phyloP scores from a whole-genome alignment of 2,329 filamentous ascomycete genomes.

The Claviceps fusiformis region DNA sequence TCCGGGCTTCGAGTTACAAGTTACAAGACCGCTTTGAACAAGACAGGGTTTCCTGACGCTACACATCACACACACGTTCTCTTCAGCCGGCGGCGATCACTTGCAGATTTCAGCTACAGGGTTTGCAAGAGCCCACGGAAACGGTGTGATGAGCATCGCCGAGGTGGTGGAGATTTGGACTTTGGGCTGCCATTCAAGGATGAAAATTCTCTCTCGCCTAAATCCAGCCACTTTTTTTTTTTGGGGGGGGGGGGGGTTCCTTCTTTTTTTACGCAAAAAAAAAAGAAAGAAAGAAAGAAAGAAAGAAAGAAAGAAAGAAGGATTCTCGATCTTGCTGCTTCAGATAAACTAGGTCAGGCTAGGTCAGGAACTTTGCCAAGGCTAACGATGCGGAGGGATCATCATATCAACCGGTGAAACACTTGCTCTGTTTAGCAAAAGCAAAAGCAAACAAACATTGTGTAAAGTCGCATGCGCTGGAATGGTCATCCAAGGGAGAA shows the following conservation, averaged over 20 bases:
- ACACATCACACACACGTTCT: neutral
- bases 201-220: neutral
- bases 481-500: neutral
- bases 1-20: neutral
- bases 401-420: neutral
- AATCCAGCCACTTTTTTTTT: neutral
- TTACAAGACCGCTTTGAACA: neutral
- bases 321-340: too few species aligned
- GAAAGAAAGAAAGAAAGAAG: too few species aligned
- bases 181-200: neutral
- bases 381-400: neutral
- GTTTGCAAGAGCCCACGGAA: neutral
- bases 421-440: neutral
- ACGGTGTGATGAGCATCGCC: neutral
- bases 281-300: too few species aligned
- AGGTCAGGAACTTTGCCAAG: too few species aligned
- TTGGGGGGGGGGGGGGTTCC: neutral
- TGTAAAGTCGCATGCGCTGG: too few species aligned
- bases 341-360: too few species aligned
- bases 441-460: too few species aligned
- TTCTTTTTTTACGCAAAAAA: neutral
- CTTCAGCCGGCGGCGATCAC: neutral
- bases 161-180: neutral
- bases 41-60: neutral
- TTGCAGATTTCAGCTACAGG: slow-evolving; percentile 4